Conservation (phyloP, 306 rosid species). For the Coriaria nepalensis region DNA sequence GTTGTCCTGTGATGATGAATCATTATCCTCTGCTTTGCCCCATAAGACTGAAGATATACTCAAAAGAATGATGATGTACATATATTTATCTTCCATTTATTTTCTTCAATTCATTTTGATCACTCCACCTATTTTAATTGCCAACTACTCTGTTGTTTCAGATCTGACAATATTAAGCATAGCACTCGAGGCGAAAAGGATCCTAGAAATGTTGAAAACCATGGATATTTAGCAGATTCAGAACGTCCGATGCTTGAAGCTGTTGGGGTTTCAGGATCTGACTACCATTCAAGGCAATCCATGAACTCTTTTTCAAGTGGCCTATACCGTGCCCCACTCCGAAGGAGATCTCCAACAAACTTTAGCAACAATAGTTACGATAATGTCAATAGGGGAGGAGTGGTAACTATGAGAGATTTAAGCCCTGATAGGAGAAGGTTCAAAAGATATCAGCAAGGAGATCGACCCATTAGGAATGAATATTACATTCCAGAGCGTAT, state of each 20-base stretch:
- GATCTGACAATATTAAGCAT: conserved; percentile 13
- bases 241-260: conserved; percentile 11
- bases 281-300: conserved; percentile 14
- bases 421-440: conserved; percentile 26
- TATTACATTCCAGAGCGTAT: conserved; percentile 16
- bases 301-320: conserved; percentile 13
- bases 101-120: not conserved
- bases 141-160: conserved; percentile 3
- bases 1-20: not conserved
- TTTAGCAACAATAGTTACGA: conserved; percentile 5
- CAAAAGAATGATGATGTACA: conserved; percentile 14
- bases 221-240: conserved; percentile 13
- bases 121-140: not conserved
- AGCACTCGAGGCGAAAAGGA: conserved; percentile 14
- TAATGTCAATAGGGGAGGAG: conserved; percentile 11
- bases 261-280: conserved; percentile 8
- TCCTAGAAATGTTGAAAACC: conserved; percentile 18
- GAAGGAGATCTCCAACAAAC: conserved; percentile 20
- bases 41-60: conserved; percentile 7
- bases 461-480: conserved; percentile 16
- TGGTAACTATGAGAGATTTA: conserved; percentile 16
- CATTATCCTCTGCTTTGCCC: conserved; percentile 5
- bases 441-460: conserved; percentile 22
- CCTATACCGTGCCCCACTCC: conserved; percentile 9
- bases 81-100: not conserved